Percentiles rank a stretch among this genome's conserved stretches.
phyloP scores from a whole-genome alignment of 2,329 filamentous ascomycete species.

The Bipolaris cookei region DNA sequence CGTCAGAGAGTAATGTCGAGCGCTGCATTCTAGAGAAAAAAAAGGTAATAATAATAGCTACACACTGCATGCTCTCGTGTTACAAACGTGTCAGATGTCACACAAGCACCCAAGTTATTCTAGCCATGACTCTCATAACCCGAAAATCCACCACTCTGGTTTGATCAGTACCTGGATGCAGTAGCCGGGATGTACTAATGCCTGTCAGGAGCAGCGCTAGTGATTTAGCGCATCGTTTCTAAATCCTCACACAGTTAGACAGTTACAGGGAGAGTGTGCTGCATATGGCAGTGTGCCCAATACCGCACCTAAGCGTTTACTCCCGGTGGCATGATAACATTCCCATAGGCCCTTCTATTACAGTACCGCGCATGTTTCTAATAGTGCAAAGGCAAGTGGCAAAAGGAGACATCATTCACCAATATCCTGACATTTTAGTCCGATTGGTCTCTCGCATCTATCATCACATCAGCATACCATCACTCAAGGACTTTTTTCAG shows the following conservation, averaged over 20 bases:
- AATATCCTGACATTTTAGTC: background rate
- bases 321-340: background rate
- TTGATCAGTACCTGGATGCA: background rate
- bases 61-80: too few relatives aligned
- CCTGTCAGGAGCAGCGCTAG: background rate
- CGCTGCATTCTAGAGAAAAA: background rate
- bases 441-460: background rate
- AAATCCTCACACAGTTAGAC: background rate
- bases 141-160: background rate
- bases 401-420: background rate
- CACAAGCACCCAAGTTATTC: background rate
- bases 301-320: background rate
- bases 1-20: conserved; percentile 8
- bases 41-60: background rate
- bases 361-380: too few relatives aligned
- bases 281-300: background rate
- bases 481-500: too few relatives aligned
- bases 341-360: background rate
- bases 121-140: background rate
- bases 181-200: background rate
- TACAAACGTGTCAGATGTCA: background rate
- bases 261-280: background rate
- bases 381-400: too few relatives aligned
- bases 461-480: background rate
- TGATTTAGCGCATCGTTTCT: background rate